These are phyloP conservation scores for Fomitopsis schrenkii DNA, from an alignment of 1,284 basidiomycete species.

Conservation along the genomic window DNA sequence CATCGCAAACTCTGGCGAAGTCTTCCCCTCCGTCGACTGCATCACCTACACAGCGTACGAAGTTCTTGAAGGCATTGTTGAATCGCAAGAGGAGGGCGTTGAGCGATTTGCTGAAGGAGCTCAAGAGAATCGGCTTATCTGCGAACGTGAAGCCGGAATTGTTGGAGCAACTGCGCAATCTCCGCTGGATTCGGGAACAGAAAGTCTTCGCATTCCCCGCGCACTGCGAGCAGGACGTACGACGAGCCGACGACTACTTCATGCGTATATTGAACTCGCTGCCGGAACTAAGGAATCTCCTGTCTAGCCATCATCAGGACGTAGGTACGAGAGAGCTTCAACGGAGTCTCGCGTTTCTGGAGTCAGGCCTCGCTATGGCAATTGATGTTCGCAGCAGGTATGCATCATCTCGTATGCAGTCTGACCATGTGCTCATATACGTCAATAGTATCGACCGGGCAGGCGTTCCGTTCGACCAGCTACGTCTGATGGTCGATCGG, in stretches of 20 bases:
- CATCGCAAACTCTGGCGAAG: conserved; percentile 59
- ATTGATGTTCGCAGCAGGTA: conserved; percentile 43
- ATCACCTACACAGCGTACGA: conserved; percentile 61
- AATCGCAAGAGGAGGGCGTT: conserved; percentile 90
- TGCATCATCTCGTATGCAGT: conserved; percentile 23
- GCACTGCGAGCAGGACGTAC: conserved; percentile 10
- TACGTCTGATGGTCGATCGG: conserved; percentile 15
- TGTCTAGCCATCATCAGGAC: conserved; percentile 77
- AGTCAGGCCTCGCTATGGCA: conserved; percentile 71
- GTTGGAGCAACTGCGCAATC: conserved; percentile 58
- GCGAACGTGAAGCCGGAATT: conserved; percentile 71
- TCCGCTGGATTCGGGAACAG: conserved; percentile 68
- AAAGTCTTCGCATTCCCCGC: conserved; percentile 33
- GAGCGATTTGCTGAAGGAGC: conserved; percentile 87
- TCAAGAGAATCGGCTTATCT: conserved; percentile 80
- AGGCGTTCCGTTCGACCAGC: conserved; percentile 3
- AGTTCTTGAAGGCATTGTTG: conserved; percentile 73
- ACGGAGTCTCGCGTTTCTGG: conserved; percentile 75
- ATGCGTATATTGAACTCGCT: conserved; percentile 67
- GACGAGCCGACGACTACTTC: conserved; percentile 66
- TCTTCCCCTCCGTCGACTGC: conserved; percentile 43
- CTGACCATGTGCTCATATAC: background rate
- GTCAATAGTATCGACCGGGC: conserved; percentile 10
- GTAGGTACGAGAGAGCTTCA: conserved; percentile 83
- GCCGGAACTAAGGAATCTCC: conserved; percentile 61